Evolutionary conservation across 2,329 filamentous ascomycete genomes (phyloP).

Genomic region (Pestalotiopsis sp.): DNA sequence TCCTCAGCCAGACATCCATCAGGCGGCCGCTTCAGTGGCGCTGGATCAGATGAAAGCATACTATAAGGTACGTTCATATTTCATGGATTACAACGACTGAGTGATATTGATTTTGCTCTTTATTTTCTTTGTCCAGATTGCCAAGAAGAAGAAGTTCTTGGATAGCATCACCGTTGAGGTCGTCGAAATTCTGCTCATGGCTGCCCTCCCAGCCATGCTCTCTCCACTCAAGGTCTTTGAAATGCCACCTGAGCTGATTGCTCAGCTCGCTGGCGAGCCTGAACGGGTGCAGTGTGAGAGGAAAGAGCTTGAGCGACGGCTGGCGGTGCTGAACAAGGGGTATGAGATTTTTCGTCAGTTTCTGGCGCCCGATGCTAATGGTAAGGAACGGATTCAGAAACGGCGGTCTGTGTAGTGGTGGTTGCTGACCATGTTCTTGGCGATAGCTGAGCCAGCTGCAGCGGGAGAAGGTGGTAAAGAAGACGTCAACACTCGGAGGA

Average conservation of each 20-base stretch:
- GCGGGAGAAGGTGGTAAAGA: neutral
- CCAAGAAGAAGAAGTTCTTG: conserved; percentile 42
- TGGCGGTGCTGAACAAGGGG: conserved; percentile 37
- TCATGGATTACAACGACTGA: too few species aligned
- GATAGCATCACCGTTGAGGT: conserved; percentile 43
- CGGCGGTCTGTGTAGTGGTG: neutral
- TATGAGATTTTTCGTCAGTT: conserved; percentile 38
- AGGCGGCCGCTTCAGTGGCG: conserved; percentile 30
- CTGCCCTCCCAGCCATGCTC: conserved; percentile 36
- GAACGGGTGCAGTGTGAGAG: conserved; percentile 35
- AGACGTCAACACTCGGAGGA: neutral
- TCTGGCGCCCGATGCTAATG: neutral
- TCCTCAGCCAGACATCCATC: conserved; percentile 25
- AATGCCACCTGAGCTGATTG: conserved; percentile 36
- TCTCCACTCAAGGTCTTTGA: conserved; percentile 36
- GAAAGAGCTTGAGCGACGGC: conserved; percentile 35
- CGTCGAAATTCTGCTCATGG: conserved; percentile 40
- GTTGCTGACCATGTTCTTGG: neutral
- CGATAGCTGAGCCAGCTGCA: neutral
- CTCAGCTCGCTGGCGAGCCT: conserved; percentile 29
- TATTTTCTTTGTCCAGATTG: conserved; percentile 34
- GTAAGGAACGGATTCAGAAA: neutral
- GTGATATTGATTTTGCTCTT: too few species aligned
- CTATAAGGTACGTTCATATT: conserved; percentile 33
- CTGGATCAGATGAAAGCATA: conserved; percentile 36